Evolutionary conservation across 139 green algal genomes (phyloP).

Genomic region (Coelastrella sp.): DNA sequence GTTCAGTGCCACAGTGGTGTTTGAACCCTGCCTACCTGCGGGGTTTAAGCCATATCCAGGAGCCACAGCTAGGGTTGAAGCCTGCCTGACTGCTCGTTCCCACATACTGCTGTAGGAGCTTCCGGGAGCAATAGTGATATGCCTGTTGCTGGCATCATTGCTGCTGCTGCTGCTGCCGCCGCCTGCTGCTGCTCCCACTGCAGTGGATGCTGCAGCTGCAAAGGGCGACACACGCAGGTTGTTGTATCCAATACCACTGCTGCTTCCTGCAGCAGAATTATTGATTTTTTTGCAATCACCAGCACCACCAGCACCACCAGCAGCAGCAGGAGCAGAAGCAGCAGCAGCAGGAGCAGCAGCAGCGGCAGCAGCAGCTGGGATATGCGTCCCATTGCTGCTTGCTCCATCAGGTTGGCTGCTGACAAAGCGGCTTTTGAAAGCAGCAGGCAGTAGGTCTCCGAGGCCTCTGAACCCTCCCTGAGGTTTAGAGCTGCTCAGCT

Average conservation of each 20-base stretch:
- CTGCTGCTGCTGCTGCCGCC: conserved; percentile 5
- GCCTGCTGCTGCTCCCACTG: not conserved
- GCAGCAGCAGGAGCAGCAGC: conserved; percentile 3
- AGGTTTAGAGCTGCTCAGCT: too few relatives aligned
- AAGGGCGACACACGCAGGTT: not conserved
- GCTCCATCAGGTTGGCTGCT: not conserved
- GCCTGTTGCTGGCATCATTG: not conserved
- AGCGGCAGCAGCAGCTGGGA: conserved; percentile 23
- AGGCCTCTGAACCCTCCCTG: too few relatives aligned
- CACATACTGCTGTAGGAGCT: not conserved
- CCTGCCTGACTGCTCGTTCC: conserved; percentile 29
- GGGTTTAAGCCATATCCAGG: conserved; percentile 12
- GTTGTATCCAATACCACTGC: not conserved
- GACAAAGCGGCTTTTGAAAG: not conserved
- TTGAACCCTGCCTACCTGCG: not conserved
- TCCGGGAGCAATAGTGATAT: not conserved
- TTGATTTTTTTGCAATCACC: too few relatives aligned
- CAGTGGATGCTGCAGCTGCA: not conserved
- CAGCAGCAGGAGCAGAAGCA: not conserved
- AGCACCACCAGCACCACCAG: too few relatives aligned
- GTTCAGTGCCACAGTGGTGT: not conserved
- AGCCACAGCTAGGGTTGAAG: not conserved
- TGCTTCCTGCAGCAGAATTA: not conserved
- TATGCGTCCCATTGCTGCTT: not conserved
- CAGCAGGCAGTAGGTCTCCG: not conserved